phyloP scores from a whole-genome alignment of 495 filamentous ascomycete genomes.

The Cudoniella acicularis region DNA sequence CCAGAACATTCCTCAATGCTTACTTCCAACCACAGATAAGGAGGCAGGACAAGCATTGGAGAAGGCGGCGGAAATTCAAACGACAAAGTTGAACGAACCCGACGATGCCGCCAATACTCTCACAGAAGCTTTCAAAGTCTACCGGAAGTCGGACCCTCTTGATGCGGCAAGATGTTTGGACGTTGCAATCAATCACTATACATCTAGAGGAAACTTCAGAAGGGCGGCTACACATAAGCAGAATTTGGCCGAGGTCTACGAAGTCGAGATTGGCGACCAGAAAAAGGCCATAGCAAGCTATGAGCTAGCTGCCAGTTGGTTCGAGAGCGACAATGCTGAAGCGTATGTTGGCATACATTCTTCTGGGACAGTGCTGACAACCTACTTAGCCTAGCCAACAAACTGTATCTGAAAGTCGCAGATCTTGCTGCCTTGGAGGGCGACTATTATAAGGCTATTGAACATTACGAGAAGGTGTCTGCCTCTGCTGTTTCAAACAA shows the following conservation, averaged over 20 bases:
- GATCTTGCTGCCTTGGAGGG: conserved; percentile 76
- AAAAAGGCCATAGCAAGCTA: conserved; percentile 75
- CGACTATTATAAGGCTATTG: conserved; percentile 77
- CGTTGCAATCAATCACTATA: conserved; percentile 74
- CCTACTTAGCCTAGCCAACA: conserved; percentile 70
- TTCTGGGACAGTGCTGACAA: conserved; percentile 1
- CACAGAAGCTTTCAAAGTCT: conserved; percentile 75
- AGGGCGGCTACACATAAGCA: conserved; percentile 86
- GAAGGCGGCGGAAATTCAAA: conserved; percentile 72
- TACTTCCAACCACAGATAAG: conserved; percentile 48
- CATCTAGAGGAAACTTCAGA: conserved; percentile 78
- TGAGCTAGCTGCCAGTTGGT: conserved; percentile 81
- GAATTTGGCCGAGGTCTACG: conserved; percentile 76
- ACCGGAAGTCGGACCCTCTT: conserved; percentile 74
- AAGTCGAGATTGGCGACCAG: conserved; percentile 71
- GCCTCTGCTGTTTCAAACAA: conserved; percentile 68
- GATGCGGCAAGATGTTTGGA: conserved; percentile 74
- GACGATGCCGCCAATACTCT: conserved; percentile 83
- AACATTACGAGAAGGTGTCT: conserved; percentile 77
- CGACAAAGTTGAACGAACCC: conserved; percentile 73
- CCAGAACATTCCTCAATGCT: background rate
- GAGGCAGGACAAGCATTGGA: conserved; percentile 81
- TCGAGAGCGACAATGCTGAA: conserved; percentile 78
- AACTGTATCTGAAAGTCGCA: conserved; percentile 81
- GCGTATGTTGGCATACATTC: conserved; percentile 51